These are phyloP conservation scores for Triadica sebifera DNA, from an alignment of 345 rosid species.

Conservation along the genomic window DNA sequence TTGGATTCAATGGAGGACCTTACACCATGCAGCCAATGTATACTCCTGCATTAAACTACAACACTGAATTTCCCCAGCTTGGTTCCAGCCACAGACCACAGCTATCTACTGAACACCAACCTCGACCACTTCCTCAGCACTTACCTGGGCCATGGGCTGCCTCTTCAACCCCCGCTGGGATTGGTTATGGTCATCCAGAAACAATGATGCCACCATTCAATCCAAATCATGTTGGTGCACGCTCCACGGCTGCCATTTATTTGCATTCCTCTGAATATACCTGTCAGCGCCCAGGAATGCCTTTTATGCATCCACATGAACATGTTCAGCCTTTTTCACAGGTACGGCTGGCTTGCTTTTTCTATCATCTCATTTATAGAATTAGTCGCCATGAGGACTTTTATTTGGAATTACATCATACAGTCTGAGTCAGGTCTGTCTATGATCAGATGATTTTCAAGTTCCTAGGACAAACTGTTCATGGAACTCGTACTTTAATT, in stretches of 20 bases:
- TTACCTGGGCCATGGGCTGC: slow-evolving; percentile 54
- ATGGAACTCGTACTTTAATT: neutral
- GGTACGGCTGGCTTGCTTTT: slow-evolving; percentile 39
- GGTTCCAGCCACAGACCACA: slow-evolving; percentile 57
- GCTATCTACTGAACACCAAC: slow-evolving; percentile 58
- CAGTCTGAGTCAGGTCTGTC: neutral
- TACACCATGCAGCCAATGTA: slow-evolving; percentile 67
- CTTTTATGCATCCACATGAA: slow-evolving; percentile 55
- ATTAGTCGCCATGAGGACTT: neutral
- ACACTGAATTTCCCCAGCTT: slow-evolving; percentile 85
- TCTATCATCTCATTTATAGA: neutral
- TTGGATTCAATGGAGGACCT: slow-evolving; percentile 61
- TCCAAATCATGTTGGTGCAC: slow-evolving; percentile 58
- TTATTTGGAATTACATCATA: neutral
- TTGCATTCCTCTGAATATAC: slow-evolving; percentile 68
- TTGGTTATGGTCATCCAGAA: slow-evolving; percentile 74
- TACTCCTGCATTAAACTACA: slow-evolving; percentile 70
- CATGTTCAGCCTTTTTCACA: slow-evolving; percentile 63
- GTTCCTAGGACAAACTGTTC: neutral
- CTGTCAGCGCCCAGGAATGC: slow-evolving; percentile 66
- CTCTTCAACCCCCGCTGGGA: slow-evolving; percentile 49
- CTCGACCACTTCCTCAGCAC: slow-evolving; percentile 54
- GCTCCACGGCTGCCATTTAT: slow-evolving; percentile 47
- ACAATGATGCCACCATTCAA: slow-evolving; percentile 59
- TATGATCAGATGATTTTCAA: neutral